Evolutionary conservation across 495 filamentous ascomycete genomes (phyloP).

Genomic region (Podospora comata): DNA sequence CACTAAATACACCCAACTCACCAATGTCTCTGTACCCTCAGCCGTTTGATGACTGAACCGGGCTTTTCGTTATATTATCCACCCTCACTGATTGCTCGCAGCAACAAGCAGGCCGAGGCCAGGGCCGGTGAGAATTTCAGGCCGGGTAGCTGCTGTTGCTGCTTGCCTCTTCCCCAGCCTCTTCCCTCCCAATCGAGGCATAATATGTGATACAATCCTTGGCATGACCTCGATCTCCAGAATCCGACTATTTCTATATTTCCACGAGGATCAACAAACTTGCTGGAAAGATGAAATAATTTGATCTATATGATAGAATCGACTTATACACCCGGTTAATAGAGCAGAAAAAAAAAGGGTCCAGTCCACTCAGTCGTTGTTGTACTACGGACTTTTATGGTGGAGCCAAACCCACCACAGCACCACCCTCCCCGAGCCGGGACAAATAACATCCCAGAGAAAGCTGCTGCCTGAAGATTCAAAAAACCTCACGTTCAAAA

Average conservation of each 20-base stretch:
- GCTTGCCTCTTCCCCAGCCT: neutral
- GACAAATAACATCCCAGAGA: conserved; percentile 21
- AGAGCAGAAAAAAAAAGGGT: neutral
- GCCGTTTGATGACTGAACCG: neutral
- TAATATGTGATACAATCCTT: neutral
- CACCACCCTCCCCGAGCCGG: conserved; percentile 4
- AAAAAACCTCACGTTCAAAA: neutral
- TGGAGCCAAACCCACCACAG: neutral
- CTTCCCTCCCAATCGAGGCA: neutral
- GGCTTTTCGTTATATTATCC: neutral
- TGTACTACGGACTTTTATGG: neutral
- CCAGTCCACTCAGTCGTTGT: no score
- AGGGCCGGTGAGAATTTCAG: no score
- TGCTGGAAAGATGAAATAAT: no score
- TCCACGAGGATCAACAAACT: neutral
- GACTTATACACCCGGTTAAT: no score
- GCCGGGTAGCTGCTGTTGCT: neutral
- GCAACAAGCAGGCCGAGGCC: neutral
- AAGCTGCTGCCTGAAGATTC: conserved; percentile 28
- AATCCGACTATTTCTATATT: neutral
- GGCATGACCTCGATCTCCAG: neutral
- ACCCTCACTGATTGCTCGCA: neutral
- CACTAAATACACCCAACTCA: neutral
- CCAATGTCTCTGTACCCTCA: neutral
- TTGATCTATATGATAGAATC: no score